Evolutionary conservation across 2,329 filamentous ascomycete species (phyloP).

Genomic region (Alternaria alternata): DNA sequence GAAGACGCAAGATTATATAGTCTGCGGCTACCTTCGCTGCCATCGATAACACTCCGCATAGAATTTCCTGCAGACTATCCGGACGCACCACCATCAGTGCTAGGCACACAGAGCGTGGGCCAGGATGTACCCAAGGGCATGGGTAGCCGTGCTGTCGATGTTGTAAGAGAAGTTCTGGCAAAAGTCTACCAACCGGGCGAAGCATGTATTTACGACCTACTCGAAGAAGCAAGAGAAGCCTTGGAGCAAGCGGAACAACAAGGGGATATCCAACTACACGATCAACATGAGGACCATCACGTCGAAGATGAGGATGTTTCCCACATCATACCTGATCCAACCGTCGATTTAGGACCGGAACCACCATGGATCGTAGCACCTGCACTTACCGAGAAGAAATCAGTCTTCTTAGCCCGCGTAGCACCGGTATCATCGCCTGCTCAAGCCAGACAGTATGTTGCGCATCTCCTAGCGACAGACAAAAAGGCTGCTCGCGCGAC

Average conservation of each 20-base stretch:
- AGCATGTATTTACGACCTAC: constrained; percentile 90
- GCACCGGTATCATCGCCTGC: constrained; percentile 73
- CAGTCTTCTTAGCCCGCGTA: constrained; percentile 83
- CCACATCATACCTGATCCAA: constrained; percentile 12
- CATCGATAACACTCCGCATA: constrained; percentile 64
- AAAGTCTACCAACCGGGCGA: constrained; percentile 75
- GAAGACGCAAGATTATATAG: constrained; percentile 43
- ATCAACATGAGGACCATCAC: constrained; percentile 22
- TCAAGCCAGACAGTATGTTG: constrained; percentile 75
- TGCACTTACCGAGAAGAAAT: constrained; percentile 80
- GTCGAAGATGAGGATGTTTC: constrained; percentile 9
- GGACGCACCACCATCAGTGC: constrained; percentile 72
- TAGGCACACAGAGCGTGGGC: constrained; percentile 82
- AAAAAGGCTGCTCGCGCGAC: constrained; percentile 86
- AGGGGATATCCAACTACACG: constrained; percentile 36
- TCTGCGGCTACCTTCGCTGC: constrained; percentile 71
- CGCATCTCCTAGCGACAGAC: constrained; percentile 80
- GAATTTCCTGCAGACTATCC: constrained; percentile 80
- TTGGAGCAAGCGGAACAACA: constrained; percentile 59
- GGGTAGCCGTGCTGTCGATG: constrained; percentile 73
- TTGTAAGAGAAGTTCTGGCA: constrained; percentile 72
- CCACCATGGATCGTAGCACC: constrained; percentile 78
- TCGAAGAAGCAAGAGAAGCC: constrained; percentile 68
- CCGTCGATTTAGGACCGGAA: constrained; percentile 48
- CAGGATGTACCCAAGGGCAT: constrained; percentile 72